Evolutionary conservation across 257 asterid genomes (phyloP).

Genomic region (Cruciata laevipes): DNA sequence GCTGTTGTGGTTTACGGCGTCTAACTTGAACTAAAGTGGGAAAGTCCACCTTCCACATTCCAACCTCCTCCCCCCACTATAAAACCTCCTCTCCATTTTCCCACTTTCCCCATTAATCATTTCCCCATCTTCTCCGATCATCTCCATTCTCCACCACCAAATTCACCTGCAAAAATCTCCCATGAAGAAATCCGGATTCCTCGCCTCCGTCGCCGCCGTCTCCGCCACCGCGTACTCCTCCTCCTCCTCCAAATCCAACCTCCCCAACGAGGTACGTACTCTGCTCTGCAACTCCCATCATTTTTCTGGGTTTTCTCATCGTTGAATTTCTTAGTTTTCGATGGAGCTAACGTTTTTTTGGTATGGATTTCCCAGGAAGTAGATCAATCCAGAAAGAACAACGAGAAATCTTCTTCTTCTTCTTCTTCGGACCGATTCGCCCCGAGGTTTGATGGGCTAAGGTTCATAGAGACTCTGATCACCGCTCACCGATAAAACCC

Average conservation of each 20-base stretch:
- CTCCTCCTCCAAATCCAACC: constrained; percentile 30
- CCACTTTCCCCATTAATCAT: neutral
- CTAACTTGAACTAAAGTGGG: neutral
- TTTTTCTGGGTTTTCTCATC: neutral
- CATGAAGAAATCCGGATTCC: constrained; percentile 56
- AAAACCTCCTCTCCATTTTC: no score
- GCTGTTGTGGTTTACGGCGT: neutral
- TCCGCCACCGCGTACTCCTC: constrained; percentile 42
- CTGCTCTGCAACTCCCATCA: neutral
- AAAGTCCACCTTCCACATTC: neutral
- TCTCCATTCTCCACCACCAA: neutral
- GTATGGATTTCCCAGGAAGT: constrained; percentile 4
- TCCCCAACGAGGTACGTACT: constrained; percentile 32
- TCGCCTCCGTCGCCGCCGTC: constrained; percentile 54
- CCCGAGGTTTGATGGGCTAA: constrained; percentile 71
- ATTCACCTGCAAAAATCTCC: neutral
- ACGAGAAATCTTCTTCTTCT: constrained; percentile 28
- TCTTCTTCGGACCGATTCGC: constrained; percentile 56
- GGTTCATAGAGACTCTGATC: constrained; percentile 70
- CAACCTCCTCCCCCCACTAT: no score
- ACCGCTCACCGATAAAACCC: constrained; percentile 57
- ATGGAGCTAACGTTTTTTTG: neutral
- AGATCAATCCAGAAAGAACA: constrained; percentile 18
- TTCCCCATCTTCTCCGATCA: neutral
- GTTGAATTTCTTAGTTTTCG: neutral